These are phyloP conservation scores for Lizonia empirigonia DNA, from an alignment of 2,329 filamentous ascomycete genomes.

Conservation along the genomic window DNA sequence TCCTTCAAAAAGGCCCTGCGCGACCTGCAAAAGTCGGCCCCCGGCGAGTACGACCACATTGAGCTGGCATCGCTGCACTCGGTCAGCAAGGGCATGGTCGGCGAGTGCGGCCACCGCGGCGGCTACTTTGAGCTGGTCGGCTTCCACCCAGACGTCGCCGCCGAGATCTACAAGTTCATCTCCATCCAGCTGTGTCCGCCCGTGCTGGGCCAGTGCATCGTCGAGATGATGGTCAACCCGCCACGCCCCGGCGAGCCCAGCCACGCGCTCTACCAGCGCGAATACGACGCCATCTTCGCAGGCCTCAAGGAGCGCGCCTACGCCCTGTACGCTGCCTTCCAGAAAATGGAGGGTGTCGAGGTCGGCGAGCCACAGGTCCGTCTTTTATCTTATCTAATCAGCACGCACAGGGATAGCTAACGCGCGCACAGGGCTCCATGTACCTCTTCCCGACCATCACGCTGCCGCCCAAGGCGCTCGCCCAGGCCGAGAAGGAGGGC, in stretches of 20 bases:
- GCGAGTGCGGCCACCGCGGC: conserved; percentile 96
- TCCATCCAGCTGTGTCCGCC: conserved; percentile 96
- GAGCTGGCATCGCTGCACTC: conserved; percentile 93
- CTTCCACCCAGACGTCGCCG: conserved; percentile 83
- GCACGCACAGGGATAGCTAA: background rate
- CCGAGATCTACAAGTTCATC: conserved; percentile 98
- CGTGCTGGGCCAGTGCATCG: conserved; percentile 92
- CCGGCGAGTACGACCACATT: conserved; percentile 77
- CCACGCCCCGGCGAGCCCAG: conserved; percentile 82
- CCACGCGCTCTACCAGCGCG: conserved; percentile 79
- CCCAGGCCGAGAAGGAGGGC: conserved; percentile 74
- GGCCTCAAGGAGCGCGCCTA: conserved; percentile 79
- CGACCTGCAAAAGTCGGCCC: conserved; percentile 71
- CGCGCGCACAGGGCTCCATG: conserved; percentile 77
- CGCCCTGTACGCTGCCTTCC: conserved; percentile 88
- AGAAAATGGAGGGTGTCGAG: conserved; percentile 93
- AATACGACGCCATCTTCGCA: conserved; percentile 82
- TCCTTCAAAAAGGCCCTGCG: conserved; percentile 92
- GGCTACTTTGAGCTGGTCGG: conserved; percentile 96
- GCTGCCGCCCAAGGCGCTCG: conserved; percentile 74
- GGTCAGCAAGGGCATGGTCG: conserved; percentile 97
- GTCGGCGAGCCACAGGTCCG: conserved; percentile 77
- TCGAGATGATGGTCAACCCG: conserved; percentile 98
- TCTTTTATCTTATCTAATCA: conserved; percentile 12
- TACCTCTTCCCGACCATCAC: conserved; percentile 97